Base-by-base conservation (phyloP, 2,329 filamentous ascomycete species). In the Fusarium burgessii region DNA sequence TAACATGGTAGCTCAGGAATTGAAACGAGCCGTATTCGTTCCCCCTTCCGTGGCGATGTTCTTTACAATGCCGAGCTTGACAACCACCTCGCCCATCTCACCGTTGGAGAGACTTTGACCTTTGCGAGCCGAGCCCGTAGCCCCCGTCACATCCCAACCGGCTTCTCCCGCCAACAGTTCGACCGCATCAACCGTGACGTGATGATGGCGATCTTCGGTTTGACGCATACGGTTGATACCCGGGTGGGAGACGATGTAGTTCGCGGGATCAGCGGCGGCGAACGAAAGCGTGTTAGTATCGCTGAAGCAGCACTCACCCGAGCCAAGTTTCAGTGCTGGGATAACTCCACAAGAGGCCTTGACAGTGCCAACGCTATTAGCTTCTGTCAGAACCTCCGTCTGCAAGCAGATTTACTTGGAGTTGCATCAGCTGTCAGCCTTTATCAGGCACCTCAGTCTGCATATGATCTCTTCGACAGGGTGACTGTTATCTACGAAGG, bases 401-500 rank as follows among this genome's bases (percentile, higher is more conserved):
- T 50, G 9, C 27, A 50, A 20, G 73, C 76, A 1, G 76, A 78
- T 25, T 25, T 75, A 9, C 50, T 73, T 23, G 72, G 72, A 2
- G 68, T 68, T 23, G 70, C 76, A 1, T 68, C 72, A 0, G 72
- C 72, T 3, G 74, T 78, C 17, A 74, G 75, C 3, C 72, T 92
- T 2, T 92, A 92, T 55, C 90, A 92, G 75, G 89, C 90, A 1
- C 85, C 86, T 17, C 86, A 89, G 70, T 79, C 83, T 25, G 87
- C 87, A 5, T 89, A 89, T 68, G 86, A 89, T 42, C 74, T 77
- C 42, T 92, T 93, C 69, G 90, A 92, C 79, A 91, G 91, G 72
- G 90, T 90, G 0, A 82, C 90, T 6, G 83, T 93, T 0, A 83
- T 92, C 4, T 90, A 92, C 75, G 87, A 91, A 71, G 91, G 90